A percentile compares a stretch with the other conserved stretches of the same genome.
phyloP scores from a whole-genome alignment of 2,329 filamentous ascomycete genomes.

The Ophiostoma tasmaniense region DNA sequence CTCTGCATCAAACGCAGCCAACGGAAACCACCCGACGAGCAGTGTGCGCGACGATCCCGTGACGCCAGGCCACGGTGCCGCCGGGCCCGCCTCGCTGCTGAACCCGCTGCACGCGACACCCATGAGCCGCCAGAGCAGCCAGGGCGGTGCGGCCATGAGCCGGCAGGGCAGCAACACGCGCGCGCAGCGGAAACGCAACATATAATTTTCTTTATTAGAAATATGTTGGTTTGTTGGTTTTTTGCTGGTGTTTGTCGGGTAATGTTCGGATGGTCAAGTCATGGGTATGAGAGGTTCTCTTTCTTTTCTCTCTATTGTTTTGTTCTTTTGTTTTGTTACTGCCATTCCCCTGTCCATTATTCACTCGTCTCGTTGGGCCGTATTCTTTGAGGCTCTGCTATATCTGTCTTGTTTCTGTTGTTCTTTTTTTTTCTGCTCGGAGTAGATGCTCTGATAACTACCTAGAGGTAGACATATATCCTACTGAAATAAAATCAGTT shows the following conservation, averaged over 20 bases:
- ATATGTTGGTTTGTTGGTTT: background rate
- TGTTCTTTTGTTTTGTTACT: background rate
- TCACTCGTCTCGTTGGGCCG: slow-evolving; percentile 3
- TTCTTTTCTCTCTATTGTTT: background rate
- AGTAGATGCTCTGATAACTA: background rate
- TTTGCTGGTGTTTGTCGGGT: background rate
- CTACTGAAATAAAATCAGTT: slow-evolving; percentile 1
- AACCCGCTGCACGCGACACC: slow-evolving; percentile 26
- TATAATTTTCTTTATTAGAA: background rate
- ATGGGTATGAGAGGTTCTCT: background rate
- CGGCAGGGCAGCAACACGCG: slow-evolving; percentile 40
- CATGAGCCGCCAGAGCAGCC: slow-evolving; percentile 6
- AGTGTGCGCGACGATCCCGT: slow-evolving; percentile 35
- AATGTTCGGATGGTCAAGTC: background rate
- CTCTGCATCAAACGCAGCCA: background rate
- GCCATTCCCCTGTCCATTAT: background rate
- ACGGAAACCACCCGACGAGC: slow-evolving; percentile 24
- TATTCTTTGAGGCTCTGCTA: background rate
- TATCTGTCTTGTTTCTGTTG: background rate
- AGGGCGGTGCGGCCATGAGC: slow-evolving; percentile 34
- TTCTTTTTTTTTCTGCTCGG: background rate
- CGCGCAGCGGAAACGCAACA: slow-evolving; percentile 22
- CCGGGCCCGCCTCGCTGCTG: background rate
- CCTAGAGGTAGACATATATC: background rate
- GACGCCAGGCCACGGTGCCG: slow-evolving; percentile 23